Percentiles rank a stretch among this genome's conserved stretches.
phyloP scores from a whole-genome alignment of 129 eudicot genomes.

The Sambucus nigra region DNA sequence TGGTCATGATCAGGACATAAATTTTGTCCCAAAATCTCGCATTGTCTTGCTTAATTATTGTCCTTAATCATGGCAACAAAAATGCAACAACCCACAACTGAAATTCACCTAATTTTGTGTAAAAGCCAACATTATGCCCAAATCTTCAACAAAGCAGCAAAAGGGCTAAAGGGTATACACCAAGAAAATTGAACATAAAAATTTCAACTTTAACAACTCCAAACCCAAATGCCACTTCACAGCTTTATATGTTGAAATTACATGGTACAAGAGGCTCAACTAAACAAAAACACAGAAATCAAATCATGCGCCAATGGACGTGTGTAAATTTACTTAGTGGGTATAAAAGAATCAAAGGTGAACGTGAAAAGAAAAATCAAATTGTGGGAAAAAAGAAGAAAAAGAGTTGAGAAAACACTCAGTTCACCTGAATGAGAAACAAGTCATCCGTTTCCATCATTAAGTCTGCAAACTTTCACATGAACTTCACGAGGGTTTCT shows the following conservation, averaged over 20 bases:
- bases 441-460: conserved; percentile 60
- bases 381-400: background rate
- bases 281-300: too few species aligned
- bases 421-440: conserved; percentile 56
- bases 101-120: too few species aligned
- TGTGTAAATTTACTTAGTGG: conserved; percentile 13
- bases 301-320: background rate
- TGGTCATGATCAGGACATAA: conserved; percentile 67
- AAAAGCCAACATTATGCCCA: conserved; percentile 15
- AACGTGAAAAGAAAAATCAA: background rate
- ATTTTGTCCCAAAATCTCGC: conserved; percentile 12
- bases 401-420: conserved; percentile 10
- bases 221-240: background rate
- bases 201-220: background rate
- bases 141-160: background rate
- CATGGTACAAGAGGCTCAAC: background rate
- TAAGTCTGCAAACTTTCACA: conserved; percentile 13
- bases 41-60: conserved; percentile 18
- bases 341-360: conserved; percentile 15
- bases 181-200: too few species aligned
- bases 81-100: too few species aligned
- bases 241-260: background rate
- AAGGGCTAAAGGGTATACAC: background rate
- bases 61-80: too few species aligned
- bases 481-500: conserved; percentile 39